Percentiles rank a stretch among this genome's conserved stretches.
Evolutionary conservation across 108 stramenopile genomes (phyloP).

Genomic region (Cyclotella kingstonii): DNA sequence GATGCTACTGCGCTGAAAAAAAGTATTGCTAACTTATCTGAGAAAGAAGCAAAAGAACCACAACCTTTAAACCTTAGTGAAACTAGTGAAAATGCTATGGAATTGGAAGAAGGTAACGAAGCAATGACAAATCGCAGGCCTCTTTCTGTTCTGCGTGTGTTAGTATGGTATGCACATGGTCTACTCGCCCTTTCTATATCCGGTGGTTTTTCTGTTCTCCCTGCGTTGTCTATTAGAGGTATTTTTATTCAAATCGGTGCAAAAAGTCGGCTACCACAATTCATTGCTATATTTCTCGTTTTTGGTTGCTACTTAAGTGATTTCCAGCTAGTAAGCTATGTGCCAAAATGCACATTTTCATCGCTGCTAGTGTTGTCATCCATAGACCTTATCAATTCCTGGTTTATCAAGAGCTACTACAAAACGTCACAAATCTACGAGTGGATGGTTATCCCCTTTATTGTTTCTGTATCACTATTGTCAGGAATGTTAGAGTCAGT

Average conservation of each 20-base stretch:
- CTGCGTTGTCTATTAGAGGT: slow-evolving; percentile 41
- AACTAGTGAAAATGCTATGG: background rate
- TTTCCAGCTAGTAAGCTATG: slow-evolving; percentile 57
- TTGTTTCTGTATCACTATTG: slow-evolving; percentile 52
- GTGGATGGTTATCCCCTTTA: slow-evolving; percentile 71
- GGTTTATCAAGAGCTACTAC: slow-evolving; percentile 54
- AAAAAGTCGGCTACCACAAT: slow-evolving; percentile 49
- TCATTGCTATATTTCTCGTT: slow-evolving; percentile 45
- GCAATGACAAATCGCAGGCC: slow-evolving; percentile 9
- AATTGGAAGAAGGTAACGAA: slow-evolving; percentile 1
- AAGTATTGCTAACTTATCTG: slow-evolving; percentile 47
- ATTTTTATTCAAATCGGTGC: slow-evolving; percentile 65
- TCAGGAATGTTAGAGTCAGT: slow-evolving; percentile 64
- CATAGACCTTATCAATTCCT: slow-evolving; percentile 49
- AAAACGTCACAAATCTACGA: slow-evolving; percentile 53
- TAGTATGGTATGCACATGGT: slow-evolving; percentile 49
- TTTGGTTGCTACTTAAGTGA: slow-evolving; percentile 54
- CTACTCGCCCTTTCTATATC: slow-evolving; percentile 44
- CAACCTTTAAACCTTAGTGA: background rate
- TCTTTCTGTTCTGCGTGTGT: slow-evolving; percentile 29
- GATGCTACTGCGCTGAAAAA: slow-evolving; percentile 59
- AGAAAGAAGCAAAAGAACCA: slow-evolving; percentile 10
- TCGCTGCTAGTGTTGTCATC: slow-evolving; percentile 65
- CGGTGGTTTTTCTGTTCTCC: slow-evolving; percentile 43
- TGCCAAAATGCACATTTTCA: slow-evolving; percentile 73